phyloP scores from a whole-genome alignment of 2,329 filamentous ascomycete genomes.

The Arthroderma sp. region DNA sequence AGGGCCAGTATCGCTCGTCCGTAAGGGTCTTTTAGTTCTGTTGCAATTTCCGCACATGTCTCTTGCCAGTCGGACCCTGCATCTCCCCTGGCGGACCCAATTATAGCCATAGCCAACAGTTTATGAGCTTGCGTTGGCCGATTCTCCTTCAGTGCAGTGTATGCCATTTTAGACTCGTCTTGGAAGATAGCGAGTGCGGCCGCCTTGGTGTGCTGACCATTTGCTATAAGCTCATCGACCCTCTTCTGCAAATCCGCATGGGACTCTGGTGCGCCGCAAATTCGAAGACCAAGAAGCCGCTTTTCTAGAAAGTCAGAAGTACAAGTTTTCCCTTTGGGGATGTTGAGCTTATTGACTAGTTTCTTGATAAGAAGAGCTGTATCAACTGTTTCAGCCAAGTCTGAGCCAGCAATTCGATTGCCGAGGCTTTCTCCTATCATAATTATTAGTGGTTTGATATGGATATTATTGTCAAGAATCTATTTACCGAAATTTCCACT shows the following conservation, averaged over 20 bases:
- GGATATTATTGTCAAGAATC: not conserved
- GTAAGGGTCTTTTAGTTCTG: slow-evolving; percentile 49
- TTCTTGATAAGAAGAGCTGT: slow-evolving; percentile 33
- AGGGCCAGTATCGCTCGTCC: slow-evolving; percentile 48
- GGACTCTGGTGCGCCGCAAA: slow-evolving; percentile 46
- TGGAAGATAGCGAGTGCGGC: slow-evolving; percentile 50
- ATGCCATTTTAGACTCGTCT: slow-evolving; percentile 44
- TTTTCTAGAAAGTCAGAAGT: slow-evolving; percentile 42
- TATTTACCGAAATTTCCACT: slow-evolving; percentile 39
- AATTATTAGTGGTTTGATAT: slow-evolving; percentile 5
- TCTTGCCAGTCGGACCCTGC: slow-evolving; percentile 47
- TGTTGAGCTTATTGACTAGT: slow-evolving; percentile 37
- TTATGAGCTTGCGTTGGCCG: slow-evolving; percentile 42
- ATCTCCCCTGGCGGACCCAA: slow-evolving; percentile 30
- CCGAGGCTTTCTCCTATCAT: slow-evolving; percentile 21
- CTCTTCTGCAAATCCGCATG: slow-evolving; percentile 35
- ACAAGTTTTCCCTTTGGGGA: slow-evolving; percentile 39
- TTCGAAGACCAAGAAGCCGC: slow-evolving; percentile 45
- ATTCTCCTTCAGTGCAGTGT: slow-evolving; percentile 42
- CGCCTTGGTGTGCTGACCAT: slow-evolving; percentile 47
- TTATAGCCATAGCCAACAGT: slow-evolving; percentile 41
- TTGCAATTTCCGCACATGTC: slow-evolving; percentile 48
- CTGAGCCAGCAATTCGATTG: slow-evolving; percentile 19
- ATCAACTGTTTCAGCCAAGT: slow-evolving; percentile 14
- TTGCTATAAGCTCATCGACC: slow-evolving; percentile 38